phyloP scores from a whole-genome alignment of 441 rosid species.

The Daphne laureola region DNA sequence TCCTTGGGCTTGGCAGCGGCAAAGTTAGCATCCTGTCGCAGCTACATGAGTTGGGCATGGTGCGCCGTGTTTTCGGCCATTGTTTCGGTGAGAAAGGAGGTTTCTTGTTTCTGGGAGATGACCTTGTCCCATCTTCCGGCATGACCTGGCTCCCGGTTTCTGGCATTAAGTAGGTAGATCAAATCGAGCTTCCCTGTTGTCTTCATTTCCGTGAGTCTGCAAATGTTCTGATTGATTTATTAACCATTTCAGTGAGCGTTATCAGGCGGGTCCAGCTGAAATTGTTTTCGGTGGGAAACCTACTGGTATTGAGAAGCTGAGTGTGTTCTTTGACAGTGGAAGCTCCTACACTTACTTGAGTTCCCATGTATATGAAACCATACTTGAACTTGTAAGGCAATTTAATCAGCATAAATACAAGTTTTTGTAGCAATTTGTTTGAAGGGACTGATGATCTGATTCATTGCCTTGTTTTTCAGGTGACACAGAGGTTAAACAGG shows the following conservation, averaged over 20 bases:
- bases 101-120: constrained; percentile 55
- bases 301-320: constrained; percentile 38
- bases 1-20: constrained; percentile 54
- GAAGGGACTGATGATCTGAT: background rate
- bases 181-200: constrained; percentile 1
- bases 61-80: constrained; percentile 44
- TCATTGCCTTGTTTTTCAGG: constrained; percentile 24
- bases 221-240: background rate
- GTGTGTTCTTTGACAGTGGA: constrained; percentile 56
- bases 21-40: constrained; percentile 46
- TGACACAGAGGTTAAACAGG: constrained; percentile 31
- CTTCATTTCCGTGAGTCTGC: background rate
- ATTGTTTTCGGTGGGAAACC: constrained; percentile 33
- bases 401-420: background rate
- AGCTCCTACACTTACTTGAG: constrained; percentile 57
- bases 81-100: constrained; percentile 60
- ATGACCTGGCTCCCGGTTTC: constrained; percentile 42
- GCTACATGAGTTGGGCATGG: constrained; percentile 25
- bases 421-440: background rate
- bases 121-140: constrained; percentile 39
- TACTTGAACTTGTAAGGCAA: constrained; percentile 34
- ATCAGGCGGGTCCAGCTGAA: constrained; percentile 43
- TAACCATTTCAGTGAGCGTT: constrained; percentile 18
- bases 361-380: constrained; percentile 28
- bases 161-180: constrained; percentile 24